These are phyloP conservation scores for Pseudopyricularia cyperi DNA, from an alignment of 2,329 filamentous ascomycete species.

Conservation along the genomic window DNA sequence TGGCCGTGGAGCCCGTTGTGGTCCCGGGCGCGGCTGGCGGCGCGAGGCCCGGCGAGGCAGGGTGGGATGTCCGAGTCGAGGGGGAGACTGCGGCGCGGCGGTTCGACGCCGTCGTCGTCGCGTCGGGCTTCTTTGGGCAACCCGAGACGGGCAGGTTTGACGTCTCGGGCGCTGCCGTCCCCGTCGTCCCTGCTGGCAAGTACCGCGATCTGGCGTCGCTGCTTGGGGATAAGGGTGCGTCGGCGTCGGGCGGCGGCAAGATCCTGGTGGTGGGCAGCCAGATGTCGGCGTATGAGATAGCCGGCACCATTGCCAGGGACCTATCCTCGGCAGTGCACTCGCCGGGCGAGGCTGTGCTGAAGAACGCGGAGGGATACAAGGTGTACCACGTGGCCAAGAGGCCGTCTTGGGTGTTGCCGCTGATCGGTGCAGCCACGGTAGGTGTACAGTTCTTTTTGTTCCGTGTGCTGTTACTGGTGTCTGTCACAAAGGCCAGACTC, in stretches of 20 bases:
- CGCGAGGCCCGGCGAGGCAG: conserved; percentile 11
- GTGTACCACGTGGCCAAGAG: conserved; percentile 58
- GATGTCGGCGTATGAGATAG: conserved; percentile 71
- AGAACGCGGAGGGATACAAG: conserved; percentile 33
- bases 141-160: conserved; percentile 29
- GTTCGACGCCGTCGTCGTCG: conserved; percentile 62
- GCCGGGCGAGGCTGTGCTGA: conserved; percentile 26
- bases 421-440: conserved; percentile 39
- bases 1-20: conserved; percentile 19
- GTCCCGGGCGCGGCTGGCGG: background rate
- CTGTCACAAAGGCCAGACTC: no score
- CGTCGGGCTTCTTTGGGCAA: conserved; percentile 64
- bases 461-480: no score
- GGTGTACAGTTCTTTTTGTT: conserved; percentile 4
- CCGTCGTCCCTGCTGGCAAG: conserved; percentile 54
- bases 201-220: conserved; percentile 43
- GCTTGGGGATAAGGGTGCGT: conserved; percentile 18
- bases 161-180: conserved; percentile 28
- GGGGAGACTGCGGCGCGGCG: conserved; percentile 8
- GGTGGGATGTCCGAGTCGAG: conserved; percentile 23
- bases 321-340: conserved; percentile 51
- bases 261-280: conserved; percentile 68
- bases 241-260: conserved; percentile 33
- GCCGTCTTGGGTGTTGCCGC: conserved; percentile 60
- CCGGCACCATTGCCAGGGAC: conserved; percentile 57